Base-by-base conservation (phyloP, 768 basidiomycete genomes). In the Flagelloscypha sp. region DNA sequence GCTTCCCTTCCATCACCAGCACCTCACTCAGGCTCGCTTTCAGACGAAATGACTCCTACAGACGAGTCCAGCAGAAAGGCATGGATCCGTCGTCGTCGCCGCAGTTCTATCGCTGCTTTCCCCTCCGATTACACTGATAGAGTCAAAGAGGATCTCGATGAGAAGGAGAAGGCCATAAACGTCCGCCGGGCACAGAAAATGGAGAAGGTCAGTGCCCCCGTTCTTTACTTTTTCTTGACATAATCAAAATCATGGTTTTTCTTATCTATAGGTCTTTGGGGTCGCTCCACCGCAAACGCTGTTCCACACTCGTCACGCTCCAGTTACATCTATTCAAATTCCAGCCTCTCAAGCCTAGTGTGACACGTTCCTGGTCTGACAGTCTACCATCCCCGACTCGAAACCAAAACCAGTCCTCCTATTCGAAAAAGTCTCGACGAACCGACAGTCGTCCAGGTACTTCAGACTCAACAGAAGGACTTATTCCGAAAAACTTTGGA, bases 151-250 rank as follows among this genome's bases (percentile, higher is more conserved):
- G 79, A 84, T 40, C 65, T 89, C 31, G 69, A 76, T 47, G 75
- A 74, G 19, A 66, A 61, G 44, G 84, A 88, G 52, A 86, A 85
- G 61, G 79, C 81, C 10, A 71, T 81, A 49, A 84, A 83, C 48
- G 84, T 90, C 30, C 69, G 77, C 32, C 62, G 87, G 33, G 85
- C 84, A 24, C 68, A 79, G 50, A 90, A 89, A 59, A 88, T 90
- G 84, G 84, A 88, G 58, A 81, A 83, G 75, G 86, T 83, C 37
- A 20, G 67, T 52, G 25, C n/a, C 7, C 5, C 30, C 34, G 15
- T 28, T 18, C 15, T 15, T 30, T 11, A 31, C 4, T 34, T 19
- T 15, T 19, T 30, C 19, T 21, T 16, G 16, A n/a, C n/a, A n/a
- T n/a, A n/a, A 29, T 44, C 44, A 30, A 36, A 36, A 34, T 30